phyloP scores from a whole-genome alignment of 2,329 filamentous ascomycete genomes.

The Curvularia spicifera region DNA sequence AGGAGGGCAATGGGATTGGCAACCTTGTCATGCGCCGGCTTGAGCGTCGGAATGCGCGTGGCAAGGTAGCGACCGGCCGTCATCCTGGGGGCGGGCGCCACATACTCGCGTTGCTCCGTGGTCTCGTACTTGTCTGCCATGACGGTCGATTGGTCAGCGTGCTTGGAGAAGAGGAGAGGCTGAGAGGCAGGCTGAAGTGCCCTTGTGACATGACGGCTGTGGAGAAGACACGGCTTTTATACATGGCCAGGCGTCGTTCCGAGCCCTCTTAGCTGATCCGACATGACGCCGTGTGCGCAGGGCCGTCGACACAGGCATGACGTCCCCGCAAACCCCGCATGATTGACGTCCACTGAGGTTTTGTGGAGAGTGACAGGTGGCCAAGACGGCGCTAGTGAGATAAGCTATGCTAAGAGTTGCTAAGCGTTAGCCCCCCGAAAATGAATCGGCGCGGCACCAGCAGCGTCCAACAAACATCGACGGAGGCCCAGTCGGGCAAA shows the following conservation, averaged over 20 bases:
- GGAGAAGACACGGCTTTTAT: conserved; percentile 6
- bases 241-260: background rate
- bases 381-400: conserved; percentile 5
- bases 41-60: conserved; percentile 61
- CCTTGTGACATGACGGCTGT: background rate
- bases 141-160: background rate
- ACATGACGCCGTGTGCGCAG: conserved; percentile 6
- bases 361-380: background rate
- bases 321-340: conserved; percentile 23
- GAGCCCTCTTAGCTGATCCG: conserved; percentile 5
- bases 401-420: conserved; percentile 15
- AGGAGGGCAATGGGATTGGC: conserved; percentile 62
- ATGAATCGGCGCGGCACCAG: background rate
- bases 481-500: no score
- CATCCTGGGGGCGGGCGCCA: conserved; percentile 20
- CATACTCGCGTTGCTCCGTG: conserved; percentile 26
- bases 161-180: background rate
- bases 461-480: background rate
- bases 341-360: conserved; percentile 7
- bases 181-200: background rate
- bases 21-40: conserved; percentile 62
- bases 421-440: conserved; percentile 27
- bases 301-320: conserved; percentile 16
- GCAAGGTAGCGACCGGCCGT: conserved; percentile 56
- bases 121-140: conserved; percentile 31